Base-by-base conservation (phyloP, 345 rosid genomes). In the Leavenworthia alabamica region DNA sequence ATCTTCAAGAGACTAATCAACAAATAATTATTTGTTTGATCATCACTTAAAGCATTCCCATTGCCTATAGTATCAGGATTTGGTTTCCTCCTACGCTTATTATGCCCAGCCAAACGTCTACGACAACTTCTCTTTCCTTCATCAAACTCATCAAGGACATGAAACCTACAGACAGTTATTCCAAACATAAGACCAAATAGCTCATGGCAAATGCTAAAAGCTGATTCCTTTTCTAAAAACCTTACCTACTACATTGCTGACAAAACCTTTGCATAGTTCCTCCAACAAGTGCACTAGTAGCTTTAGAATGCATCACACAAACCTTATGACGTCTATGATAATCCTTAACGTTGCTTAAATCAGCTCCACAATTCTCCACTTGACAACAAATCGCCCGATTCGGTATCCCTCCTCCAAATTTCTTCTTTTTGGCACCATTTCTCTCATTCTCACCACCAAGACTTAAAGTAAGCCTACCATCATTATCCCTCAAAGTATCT, bases 71-170 rank as follows among this genome's bases (percentile, higher is more conserved):
- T 35, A n/a, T 81, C 95, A 5, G 89, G 96, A 75, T 86, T 88
- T 29, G 95, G 79, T 61, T 94, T 93, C 76, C 96, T 90, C 64
- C 99, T 88, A 94, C n/a, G n/a, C n/a, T n/a, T n/a, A n/a, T n/a
- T n/a, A n/a, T n/a, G n/a, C n/a, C n/a, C n/a, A n/a, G n/a, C n/a
- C n/a, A n/a, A n/a, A n/a, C n/a, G n/a, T n/a, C n/a, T n/a, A n/a
- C n/a, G n/a, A n/a, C n/a, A n/a, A 59, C 99, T 94, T 80, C 99
- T 81, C 83, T 90, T 94, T 4, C 97, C 99, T 69, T 94, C 99
- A 75, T 94, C 97, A 70, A 94, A 94, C 76, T 94, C 99, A 66
- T 86, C 80, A 78, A 94, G 97, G 65, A 77, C 83, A 76, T 94
- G 99, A 77, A 94, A 94, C 84, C 99, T 93, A 68, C 56, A 56